A percentile compares a stretch with the other conserved stretches of the same genome.
These are phyloP conservation scores for Trematosphaeria pertusa DNA, from an alignment of 2,329 filamentous ascomycete species.

Conservation along the genomic window DNA sequence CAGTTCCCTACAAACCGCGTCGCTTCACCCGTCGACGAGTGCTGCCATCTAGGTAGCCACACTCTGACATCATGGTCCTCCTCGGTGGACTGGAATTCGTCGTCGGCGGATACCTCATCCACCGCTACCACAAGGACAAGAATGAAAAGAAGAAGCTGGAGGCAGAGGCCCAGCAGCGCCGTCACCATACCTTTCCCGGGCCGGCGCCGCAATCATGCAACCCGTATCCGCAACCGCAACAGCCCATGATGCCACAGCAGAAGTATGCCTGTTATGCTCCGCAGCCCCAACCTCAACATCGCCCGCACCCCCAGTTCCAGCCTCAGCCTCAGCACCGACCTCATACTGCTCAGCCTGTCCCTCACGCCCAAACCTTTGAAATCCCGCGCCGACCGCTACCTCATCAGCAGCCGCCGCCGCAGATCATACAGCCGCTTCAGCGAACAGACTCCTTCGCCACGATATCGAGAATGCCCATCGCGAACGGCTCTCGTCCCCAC, in stretches of 20 bases:
- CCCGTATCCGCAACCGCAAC: conserved; percentile 17
- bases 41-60: conserved; percentile 4
- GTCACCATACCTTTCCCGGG: conserved; percentile 39
- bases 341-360: conserved; percentile 8
- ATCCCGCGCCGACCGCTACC: conserved; percentile 39
- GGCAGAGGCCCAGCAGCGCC: conserved; percentile 31
- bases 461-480: conserved; percentile 43
- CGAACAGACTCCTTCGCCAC: conserved; percentile 43
- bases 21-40: neutral
- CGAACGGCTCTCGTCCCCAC: conserved; percentile 36
- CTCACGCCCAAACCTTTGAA: conserved; percentile 32
- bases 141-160: conserved; percentile 37
- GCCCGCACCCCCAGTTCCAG: conserved; percentile 19
- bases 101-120: conserved; percentile 43
- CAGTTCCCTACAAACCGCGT: conserved; percentile 7
- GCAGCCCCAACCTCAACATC: conserved; percentile 14
- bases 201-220: conserved; percentile 24
- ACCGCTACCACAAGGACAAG: conserved; percentile 45
- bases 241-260: conserved; percentile 21
- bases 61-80: conserved; percentile 41
- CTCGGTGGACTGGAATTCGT: conserved; percentile 48
- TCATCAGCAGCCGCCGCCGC: conserved; percentile 8
- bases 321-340: conserved; percentile 21
- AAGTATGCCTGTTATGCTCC: conserved; percentile 36
- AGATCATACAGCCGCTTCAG: conserved; percentile 38